These are phyloP conservation scores for Chlorella sp. DNA, from an alignment of 139 green algal species.

Conservation along the genomic window DNA sequence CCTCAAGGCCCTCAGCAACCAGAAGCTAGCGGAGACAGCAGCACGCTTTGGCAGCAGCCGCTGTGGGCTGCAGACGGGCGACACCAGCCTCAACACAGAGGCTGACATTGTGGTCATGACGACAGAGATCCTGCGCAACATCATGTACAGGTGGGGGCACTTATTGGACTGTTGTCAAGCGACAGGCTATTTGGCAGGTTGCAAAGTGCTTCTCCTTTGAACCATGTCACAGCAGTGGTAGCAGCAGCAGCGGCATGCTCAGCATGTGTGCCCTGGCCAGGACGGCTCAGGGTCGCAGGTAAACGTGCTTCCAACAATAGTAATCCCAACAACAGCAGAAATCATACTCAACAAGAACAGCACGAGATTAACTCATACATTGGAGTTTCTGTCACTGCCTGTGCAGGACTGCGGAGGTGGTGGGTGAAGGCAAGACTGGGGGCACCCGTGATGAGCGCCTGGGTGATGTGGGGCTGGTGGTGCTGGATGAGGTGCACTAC, in stretches of 20 bases:
- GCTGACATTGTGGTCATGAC: slow-evolving; percentile 94
- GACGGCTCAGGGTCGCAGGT: neutral
- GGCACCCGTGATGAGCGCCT: slow-evolving; percentile 49
- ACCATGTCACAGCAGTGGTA: neutral
- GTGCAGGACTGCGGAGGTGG: too few species aligned
- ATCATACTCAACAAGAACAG: too few species aligned
- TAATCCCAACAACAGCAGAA: too few species aligned
- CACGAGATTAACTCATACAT: too few species aligned
- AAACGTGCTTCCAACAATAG: too few species aligned
- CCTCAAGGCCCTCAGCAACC: slow-evolving; percentile 85
- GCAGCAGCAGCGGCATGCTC: neutral
- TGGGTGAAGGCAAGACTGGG: too few species aligned
- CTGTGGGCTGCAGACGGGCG: slow-evolving; percentile 78
- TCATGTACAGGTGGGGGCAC: slow-evolving; percentile 96
- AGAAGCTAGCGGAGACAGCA: slow-evolving; percentile 83
- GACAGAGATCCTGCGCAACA: slow-evolving; percentile 97
- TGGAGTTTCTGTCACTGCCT: too few species aligned
- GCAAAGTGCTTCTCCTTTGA: too few species aligned
- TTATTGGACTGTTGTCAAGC: too few species aligned
- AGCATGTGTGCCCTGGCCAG: neutral
- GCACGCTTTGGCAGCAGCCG: slow-evolving; percentile 56
- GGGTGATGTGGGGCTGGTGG: slow-evolving; percentile 77
- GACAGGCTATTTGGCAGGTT: too few species aligned
- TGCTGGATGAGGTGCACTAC: slow-evolving; percentile 96
- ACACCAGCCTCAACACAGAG: slow-evolving; percentile 83